These are phyloP conservation scores for Aspergillus funiculosus DNA, from an alignment of 495 filamentous ascomycete species.

Conservation along the genomic window DNA sequence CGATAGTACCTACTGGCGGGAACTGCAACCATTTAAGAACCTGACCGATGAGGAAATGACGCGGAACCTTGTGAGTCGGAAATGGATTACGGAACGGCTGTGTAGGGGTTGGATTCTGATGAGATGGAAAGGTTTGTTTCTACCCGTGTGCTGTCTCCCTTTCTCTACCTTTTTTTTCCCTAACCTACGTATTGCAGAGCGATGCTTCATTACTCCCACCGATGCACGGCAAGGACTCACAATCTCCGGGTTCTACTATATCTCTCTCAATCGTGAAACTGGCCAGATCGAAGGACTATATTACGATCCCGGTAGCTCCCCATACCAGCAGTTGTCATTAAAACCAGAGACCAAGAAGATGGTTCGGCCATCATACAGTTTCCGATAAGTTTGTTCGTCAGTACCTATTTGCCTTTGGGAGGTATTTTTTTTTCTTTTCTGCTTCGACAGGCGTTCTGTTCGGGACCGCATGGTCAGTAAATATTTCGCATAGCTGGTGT, in stretches of 20 bases:
- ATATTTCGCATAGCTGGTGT: constrained; percentile 20
- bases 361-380: constrained; percentile 36
- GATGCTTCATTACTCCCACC: constrained; percentile 63
- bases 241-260: constrained; percentile 73
- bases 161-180: neutral
- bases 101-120: constrained; percentile 63
- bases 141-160: no score
- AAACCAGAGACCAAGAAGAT: constrained; percentile 44
- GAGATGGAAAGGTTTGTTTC: constrained; percentile 65
- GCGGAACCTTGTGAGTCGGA: constrained; percentile 51
- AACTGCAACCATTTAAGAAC: constrained; percentile 60
- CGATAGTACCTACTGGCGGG: constrained; percentile 67
- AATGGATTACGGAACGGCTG: constrained; percentile 49
- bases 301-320: constrained; percentile 65
- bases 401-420: no score
- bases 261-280: constrained; percentile 54
- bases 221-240: constrained; percentile 57
- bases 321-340: constrained; percentile 63
- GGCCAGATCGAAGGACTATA: constrained; percentile 66
- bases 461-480: neutral
- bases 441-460: constrained; percentile 2
- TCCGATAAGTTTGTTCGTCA: no score
- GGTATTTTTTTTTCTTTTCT: neutral
- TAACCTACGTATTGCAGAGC: constrained; percentile 41
- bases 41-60: constrained; percentile 54